Evolutionary conservation across 371 early-diverging fungal genomes (phyloP).

Genomic region (Haplosporangium sp.): DNA sequence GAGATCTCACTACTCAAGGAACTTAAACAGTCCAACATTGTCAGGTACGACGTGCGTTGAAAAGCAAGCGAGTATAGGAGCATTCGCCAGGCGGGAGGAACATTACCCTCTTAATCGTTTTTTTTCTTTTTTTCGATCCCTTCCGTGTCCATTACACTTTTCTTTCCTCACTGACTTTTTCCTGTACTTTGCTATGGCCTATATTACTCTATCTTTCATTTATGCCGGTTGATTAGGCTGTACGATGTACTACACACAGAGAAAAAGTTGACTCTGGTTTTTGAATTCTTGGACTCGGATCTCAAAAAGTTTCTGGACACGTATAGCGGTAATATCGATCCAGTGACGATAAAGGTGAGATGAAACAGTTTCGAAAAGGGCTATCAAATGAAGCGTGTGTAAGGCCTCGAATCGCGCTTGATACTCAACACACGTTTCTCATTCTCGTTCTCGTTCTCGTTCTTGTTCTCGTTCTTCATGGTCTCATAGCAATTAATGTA

Average conservation of each 20-base stretch:
- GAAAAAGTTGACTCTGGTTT: slow-evolving; percentile 92
- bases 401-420: neutral
- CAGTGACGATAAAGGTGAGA: slow-evolving; percentile 77
- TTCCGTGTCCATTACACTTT: neutral
- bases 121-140: neutral
- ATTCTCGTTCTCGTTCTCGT: neutral
- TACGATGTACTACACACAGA: slow-evolving; percentile 97
- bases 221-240: slow-evolving; percentile 61
- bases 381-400: neutral
- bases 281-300: slow-evolving; percentile 97
- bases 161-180: no score
- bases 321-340: slow-evolving; percentile 84
- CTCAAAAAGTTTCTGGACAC: slow-evolving; percentile 92
- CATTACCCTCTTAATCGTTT: neutral
- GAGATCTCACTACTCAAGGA: slow-evolving; percentile 98
- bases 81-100: neutral
- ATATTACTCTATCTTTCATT: no score
- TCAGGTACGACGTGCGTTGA: slow-evolving; percentile 64
- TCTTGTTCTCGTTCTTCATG: neutral
- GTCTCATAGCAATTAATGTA: slow-evolving; percentile 81
- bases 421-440: neutral
- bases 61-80: slow-evolving; percentile 1
- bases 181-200: slow-evolving; percentile 7
- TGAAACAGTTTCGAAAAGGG: no score
- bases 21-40: slow-evolving; percentile 95